phyloP scores from a whole-genome alignment of 306 rosid species.

The Vigna angularis region DNA sequence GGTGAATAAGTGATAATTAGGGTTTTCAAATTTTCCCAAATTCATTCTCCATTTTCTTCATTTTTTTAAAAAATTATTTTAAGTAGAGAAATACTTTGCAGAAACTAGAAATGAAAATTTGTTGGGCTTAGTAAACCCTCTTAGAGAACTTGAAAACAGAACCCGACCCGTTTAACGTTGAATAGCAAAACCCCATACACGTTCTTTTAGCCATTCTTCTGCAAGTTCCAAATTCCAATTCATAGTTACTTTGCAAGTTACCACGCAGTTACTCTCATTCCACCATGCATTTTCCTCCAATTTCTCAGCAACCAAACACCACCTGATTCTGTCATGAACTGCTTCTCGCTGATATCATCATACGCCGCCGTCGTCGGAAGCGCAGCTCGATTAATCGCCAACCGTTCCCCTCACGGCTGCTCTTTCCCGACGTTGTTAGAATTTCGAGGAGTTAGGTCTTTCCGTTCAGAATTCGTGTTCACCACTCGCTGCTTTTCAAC shows the following conservation, averaged over 20 bases:
- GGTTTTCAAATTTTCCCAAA: not conserved
- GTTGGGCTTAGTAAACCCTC: not conserved
- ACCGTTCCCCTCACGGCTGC: slow-evolving; percentile 41
- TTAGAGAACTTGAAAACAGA: not conserved
- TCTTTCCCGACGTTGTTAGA: slow-evolving; percentile 45
- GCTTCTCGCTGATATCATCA: slow-evolving; percentile 62
- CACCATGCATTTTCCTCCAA: slow-evolving; percentile 34
- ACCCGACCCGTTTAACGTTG: not conserved
- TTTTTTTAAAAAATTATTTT: too few relatives aligned
- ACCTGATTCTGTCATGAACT: slow-evolving; percentile 60
- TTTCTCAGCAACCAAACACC: slow-evolving; percentile 33
- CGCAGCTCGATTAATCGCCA: slow-evolving; percentile 44
- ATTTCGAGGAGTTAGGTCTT: slow-evolving; percentile 33
- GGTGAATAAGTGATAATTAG: not conserved
- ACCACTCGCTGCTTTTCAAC: slow-evolving; percentile 66
- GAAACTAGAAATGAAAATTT: too few relatives aligned
- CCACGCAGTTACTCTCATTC: not conserved
- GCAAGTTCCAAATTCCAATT: not conserved
- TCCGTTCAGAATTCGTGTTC: slow-evolving; percentile 41
- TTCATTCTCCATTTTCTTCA: not conserved
- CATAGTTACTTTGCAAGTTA: not conserved
- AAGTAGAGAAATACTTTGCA: too few relatives aligned
- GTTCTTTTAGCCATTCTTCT: not conserved
- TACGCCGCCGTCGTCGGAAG: slow-evolving; percentile 53
- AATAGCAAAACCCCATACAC: not conserved